Evolutionary conservation across 139 green algal species (phyloP), one percentile per base, ranked within the genome.

Genomic region (Edaphochlamys debaryana): DNA sequence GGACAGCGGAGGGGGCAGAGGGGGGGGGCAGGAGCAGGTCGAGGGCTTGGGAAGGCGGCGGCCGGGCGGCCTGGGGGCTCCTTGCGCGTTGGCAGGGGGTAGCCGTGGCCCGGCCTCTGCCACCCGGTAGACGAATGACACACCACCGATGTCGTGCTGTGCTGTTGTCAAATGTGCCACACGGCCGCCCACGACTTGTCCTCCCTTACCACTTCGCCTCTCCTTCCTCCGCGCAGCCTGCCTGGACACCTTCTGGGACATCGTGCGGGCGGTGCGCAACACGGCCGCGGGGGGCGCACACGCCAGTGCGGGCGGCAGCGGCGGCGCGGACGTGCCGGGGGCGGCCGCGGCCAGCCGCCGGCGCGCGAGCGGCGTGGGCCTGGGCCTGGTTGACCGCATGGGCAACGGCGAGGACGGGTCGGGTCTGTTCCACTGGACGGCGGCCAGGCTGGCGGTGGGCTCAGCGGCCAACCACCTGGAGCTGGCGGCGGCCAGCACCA

Each of bases 381-480:
- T 29, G 8, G 22, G 68, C 11, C 20, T 36, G 7, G 1, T 15
- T 19, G 36, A 20, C 36, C 19, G 58, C 58, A 25, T 25, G 27
- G 58, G 37, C 25, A 27, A 42, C n/a, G 60, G 27, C 4, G 71
- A 56, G 19, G 48, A 52, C 34, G 48, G 15, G 20, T 52, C 19
- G n/a, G 69, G 17, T 19, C 76, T 84, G 38, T 72, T 84, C 36
- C 85, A 89, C 76, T 79, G 79, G 73, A 69, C 72, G 17, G 66
- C 42, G 9, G 79, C 79, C 2, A 23, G 66, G n/a, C 29, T 69
- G 40, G 71, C 79, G 15, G 34, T 85, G 19, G 52, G 64, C 25
- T 85, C 73, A 30, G 67, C 79, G 15, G 85, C 85, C 27, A 89
- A 89, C 36, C 79, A 87, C 36, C 48, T 89, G 67, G 79, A 89